phyloP scores from a whole-genome alignment of 2,329 filamentous ascomycete genomes.

The Ceratocystis huliohia region DNA sequence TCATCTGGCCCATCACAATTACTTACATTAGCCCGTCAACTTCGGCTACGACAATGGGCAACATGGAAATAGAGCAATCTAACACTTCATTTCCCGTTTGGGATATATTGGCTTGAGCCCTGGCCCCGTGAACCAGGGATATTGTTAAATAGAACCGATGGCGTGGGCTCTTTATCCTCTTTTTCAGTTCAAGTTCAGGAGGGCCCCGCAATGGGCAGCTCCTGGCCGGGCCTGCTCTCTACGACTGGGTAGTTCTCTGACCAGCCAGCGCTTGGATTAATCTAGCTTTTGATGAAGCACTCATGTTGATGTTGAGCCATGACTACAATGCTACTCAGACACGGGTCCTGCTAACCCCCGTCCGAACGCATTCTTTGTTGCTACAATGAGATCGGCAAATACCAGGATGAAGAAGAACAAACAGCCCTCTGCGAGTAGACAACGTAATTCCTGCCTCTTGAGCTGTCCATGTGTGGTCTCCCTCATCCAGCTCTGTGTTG shows the following conservation, averaged over 20 bases:
- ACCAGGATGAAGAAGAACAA: neutral
- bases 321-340: neutral
- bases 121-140: neutral
- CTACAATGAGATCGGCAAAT: neutral
- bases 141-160: neutral
- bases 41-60: neutral
- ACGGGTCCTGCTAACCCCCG: neutral
- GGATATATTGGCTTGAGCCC: conserved; percentile 3
- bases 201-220: no score
- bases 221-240: no score
- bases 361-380: neutral
- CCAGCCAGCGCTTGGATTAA: neutral
- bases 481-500: neutral
- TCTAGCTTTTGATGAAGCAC: neutral
- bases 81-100: neutral
- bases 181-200: neutral
- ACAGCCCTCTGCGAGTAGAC: neutral
- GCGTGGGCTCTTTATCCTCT: neutral
- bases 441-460: neutral
- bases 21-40: neutral
- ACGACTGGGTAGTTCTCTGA: no score
- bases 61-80: neutral
- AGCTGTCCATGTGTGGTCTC: neutral
- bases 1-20: neutral
- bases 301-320: neutral